These are phyloP conservation scores for Abrus precatorius DNA, from an alignment of 306 rosid species.

Conservation along the genomic window DNA sequence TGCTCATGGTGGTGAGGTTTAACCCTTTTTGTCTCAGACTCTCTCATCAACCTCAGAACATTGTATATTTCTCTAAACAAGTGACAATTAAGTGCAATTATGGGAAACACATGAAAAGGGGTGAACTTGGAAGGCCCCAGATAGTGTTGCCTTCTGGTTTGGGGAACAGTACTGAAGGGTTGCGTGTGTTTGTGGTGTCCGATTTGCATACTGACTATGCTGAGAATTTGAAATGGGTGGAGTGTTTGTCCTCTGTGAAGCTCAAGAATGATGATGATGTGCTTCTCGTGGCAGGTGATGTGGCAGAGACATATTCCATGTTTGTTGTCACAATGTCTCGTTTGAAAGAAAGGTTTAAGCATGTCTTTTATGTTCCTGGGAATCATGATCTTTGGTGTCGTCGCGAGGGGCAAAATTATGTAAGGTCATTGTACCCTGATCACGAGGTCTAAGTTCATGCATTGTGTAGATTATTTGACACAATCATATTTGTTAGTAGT, in stretches of 20 bases:
- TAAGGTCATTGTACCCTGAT: conserved; percentile 55
- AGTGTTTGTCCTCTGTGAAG: conserved; percentile 55
- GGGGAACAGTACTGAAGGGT: conserved; percentile 53
- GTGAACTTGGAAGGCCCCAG: conserved; percentile 57
- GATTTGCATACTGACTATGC: conserved; percentile 89
- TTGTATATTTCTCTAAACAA: conserved; percentile 53
- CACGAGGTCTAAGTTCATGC: conserved; percentile 34
- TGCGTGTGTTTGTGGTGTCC: conserved; percentile 77
- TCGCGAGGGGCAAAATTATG: conserved; percentile 62
- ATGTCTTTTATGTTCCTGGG: conserved; percentile 82
- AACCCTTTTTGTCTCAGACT: conserved; percentile 56
- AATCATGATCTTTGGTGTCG: conserved; percentile 96
- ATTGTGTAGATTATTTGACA: conserved; percentile 18
- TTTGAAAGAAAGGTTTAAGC: conserved; percentile 76
- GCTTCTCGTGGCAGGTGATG: conserved; percentile 89
- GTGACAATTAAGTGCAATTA: conserved; percentile 42
- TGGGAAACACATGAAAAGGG: conserved; percentile 52
- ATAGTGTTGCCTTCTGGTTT: conserved; percentile 54
- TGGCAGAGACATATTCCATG: conserved; percentile 71
- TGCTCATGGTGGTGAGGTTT: conserved; percentile 58
- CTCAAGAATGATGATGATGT: conserved; percentile 72
- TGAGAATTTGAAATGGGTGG: conserved; percentile 86
- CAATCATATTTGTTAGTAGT: neutral
- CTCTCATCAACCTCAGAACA: conserved; percentile 47
- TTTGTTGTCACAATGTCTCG: conserved; percentile 79